Evolutionary conservation across 139 green algal genomes (phyloP).

Genomic region (Limnomonas spitsbergensis): DNA sequence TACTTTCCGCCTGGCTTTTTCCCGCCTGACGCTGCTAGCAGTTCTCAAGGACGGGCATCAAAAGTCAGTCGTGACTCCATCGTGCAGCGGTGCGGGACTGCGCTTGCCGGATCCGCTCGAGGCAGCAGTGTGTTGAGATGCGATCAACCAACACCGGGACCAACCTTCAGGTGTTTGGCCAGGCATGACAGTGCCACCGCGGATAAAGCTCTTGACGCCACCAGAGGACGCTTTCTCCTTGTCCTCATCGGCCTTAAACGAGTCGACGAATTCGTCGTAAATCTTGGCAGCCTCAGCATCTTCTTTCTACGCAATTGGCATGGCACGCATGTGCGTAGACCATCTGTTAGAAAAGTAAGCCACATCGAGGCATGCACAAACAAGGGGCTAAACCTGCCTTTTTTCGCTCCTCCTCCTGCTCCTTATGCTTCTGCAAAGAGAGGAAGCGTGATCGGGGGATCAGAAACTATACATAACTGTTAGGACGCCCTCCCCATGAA

Average conservation of each 20-base stretch:
- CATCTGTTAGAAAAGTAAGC: too few species aligned
- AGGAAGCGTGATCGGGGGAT: too few species aligned
- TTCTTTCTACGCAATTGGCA: constrained; percentile 67
- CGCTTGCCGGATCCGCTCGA: too few species aligned
- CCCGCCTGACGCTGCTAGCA: background rate
- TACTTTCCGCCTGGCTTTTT: constrained; percentile 44
- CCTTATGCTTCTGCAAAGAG: constrained; percentile 9
- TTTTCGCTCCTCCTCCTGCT: constrained; percentile 7
- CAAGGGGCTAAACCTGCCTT: background rate
- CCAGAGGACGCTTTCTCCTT: constrained; percentile 15
- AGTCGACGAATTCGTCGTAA: constrained; percentile 89
- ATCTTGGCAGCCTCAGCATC: constrained; percentile 81
- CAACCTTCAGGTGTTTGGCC: constrained; percentile 42
- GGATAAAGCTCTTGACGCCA: constrained; percentile 51
- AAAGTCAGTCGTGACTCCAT: background rate
- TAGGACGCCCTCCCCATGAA: too few species aligned
- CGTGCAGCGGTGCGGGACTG: too few species aligned
- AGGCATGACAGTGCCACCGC: constrained; percentile 66
- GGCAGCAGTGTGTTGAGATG: background rate
- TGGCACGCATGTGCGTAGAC: too few species aligned
- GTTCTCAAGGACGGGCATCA: background rate
- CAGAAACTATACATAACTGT: too few species aligned
- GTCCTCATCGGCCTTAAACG: constrained; percentile 42
- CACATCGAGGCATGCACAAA: too few species aligned
- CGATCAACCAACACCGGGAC: background rate